A percentile compares a stretch with the other conserved stretches of the same genome.
These are phyloP conservation scores for Collybia mongolica DNA, from an alignment of 768 basidiomycete species.

Conservation along the genomic window DNA sequence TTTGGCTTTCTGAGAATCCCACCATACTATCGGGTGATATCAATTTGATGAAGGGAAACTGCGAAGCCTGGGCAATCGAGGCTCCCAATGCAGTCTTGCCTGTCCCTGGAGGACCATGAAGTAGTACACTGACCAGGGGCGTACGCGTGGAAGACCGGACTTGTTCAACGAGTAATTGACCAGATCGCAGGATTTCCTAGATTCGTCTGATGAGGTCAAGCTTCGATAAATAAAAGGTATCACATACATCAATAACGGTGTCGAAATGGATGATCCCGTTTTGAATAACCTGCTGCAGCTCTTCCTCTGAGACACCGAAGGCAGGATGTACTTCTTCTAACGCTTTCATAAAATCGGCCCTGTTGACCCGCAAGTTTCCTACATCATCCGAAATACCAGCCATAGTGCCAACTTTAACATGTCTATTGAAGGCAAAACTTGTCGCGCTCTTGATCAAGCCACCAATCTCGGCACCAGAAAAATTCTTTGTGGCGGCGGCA, in stretches of 20 bases:
- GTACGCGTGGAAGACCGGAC: conserved; percentile 89
- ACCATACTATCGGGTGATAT: conserved; percentile 97
- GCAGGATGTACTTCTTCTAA: conserved; percentile 94
- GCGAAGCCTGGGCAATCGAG: conserved; percentile 89
- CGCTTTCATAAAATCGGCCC: conserved; percentile 84
- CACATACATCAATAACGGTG: conserved; percentile 68
- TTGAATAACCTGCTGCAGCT: conserved; percentile 88
- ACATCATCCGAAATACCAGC: conserved; percentile 96
- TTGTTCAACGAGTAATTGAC: conserved; percentile 89
- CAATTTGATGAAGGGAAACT: conserved; percentile 97
- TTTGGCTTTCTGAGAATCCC: conserved; percentile 89
- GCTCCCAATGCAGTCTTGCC: conserved; percentile 96
- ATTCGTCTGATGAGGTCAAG: background rate
- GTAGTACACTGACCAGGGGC: conserved; percentile 85
- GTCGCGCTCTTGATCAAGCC: conserved; percentile 98
- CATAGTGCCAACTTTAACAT: conserved; percentile 97
- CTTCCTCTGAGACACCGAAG: conserved; percentile 97
- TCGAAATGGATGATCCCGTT: conserved; percentile 95
- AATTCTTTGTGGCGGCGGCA: conserved; percentile 89
- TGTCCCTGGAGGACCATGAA: conserved; percentile 87
- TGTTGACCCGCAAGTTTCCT: conserved; percentile 87
- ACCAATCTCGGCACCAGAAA: conserved; percentile 94
- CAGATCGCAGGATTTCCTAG: conserved; percentile 85
- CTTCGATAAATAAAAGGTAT: background rate
- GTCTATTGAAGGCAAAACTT: conserved; percentile 95